Conservation (phyloP, 1,284 basidiomycete species). For the Golubevia sp. region DNA sequence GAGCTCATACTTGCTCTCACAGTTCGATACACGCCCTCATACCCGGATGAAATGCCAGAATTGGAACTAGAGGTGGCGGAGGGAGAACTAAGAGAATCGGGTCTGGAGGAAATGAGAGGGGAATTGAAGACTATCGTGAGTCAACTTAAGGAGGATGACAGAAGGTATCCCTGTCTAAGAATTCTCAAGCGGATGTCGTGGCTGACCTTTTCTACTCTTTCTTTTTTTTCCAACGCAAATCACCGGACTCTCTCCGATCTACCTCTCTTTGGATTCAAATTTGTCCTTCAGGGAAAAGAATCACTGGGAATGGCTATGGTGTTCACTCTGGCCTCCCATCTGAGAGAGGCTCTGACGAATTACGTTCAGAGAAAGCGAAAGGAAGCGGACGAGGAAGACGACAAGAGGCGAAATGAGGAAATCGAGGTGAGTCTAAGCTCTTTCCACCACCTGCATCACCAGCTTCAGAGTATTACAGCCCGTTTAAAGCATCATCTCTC, state of each 20-base stretch:
- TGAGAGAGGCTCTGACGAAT: constrained; percentile 44
- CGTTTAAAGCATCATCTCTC: no score
- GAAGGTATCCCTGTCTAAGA: no score
- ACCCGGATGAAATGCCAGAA: constrained; percentile 46
- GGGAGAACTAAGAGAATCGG: constrained; percentile 4
- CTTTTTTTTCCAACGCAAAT: no score
- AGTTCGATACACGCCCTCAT: constrained; percentile 30
- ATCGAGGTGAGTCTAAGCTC: constrained; percentile 25
- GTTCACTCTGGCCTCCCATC: constrained; percentile 51
- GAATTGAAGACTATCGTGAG: constrained; percentile 32
- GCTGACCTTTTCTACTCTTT: no score
- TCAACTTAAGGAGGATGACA: neutral
- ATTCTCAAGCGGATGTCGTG: no score
- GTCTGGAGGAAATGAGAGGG: constrained; percentile 1
- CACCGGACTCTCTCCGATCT: no score
- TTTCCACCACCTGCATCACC: no score
- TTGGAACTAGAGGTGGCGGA: constrained; percentile 31
- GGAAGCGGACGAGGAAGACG: constrained; percentile 22
- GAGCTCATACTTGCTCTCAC: constrained; percentile 29
- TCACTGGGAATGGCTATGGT: constrained; percentile 57
- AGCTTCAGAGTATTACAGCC: no score
- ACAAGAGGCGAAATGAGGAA: constrained; percentile 40
- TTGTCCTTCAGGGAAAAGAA: constrained; percentile 22
- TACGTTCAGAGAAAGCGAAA: constrained; percentile 18
- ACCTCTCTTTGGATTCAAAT: no score